Evolutionary conservation across 116 monocot genomes (phyloP).

Genomic region (Papilionanthe hybrid): DNA sequence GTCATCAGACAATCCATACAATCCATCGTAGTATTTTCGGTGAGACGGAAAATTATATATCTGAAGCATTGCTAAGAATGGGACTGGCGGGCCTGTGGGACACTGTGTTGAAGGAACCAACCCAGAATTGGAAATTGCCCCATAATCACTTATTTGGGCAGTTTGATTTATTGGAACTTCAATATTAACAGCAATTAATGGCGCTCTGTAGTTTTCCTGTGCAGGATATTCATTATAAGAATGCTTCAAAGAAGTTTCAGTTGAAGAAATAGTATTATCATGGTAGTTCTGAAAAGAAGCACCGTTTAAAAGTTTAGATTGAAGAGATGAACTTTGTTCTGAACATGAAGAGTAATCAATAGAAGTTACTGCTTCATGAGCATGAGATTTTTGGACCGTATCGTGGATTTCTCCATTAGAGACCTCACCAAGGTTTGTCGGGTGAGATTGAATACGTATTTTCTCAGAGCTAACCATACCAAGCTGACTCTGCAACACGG

Average conservation of each 20-base stretch:
- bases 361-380: constrained; percentile 23
- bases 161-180: constrained; percentile 16
- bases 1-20: constrained; percentile 11
- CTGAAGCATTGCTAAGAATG: constrained; percentile 37
- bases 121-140: constrained; percentile 29
- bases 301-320: constrained; percentile 26
- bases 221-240: background rate
- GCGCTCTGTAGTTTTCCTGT: background rate
- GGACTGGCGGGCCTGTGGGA: constrained; percentile 61
- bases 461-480: constrained; percentile 29
- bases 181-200: background rate
- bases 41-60: constrained; percentile 28
- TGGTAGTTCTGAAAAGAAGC: background rate
- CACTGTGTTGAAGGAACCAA: constrained; percentile 32
- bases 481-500: constrained; percentile 18
- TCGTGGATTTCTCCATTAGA: constrained; percentile 19
- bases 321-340: constrained; percentile 26
- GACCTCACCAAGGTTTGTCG: constrained; percentile 39
- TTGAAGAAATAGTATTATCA: background rate
- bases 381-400: constrained; percentile 24
- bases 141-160: constrained; percentile 14
- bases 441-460: constrained; percentile 57
- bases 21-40: constrained; percentile 6
- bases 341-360: constrained; percentile 30
- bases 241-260: background rate